Evolutionary conservation across 495 filamentous ascomycete genomes (phyloP), one percentile per base, ranked within the genome.

Genomic region (Annulohypoxylon nitens): DNA sequence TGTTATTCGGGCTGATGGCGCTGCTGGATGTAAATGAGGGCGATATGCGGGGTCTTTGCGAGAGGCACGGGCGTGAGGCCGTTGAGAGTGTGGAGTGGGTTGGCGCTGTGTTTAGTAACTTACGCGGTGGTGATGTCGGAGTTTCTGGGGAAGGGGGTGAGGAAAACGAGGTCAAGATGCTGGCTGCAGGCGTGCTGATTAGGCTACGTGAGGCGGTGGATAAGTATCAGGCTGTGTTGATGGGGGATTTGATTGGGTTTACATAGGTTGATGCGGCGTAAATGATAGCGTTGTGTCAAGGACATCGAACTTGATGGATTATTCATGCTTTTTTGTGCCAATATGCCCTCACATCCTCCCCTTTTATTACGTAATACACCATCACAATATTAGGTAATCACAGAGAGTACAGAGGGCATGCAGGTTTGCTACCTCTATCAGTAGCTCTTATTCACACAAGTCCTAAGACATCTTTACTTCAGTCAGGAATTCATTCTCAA

Each of bases 131-230:
- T 9, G 83, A 83, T 64, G 78, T 81, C 41, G 48, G 36, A 4
- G 57, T 81, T 50, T 36, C n/a, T 18, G 63, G 78, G 37, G 78
- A 85, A 18, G 83, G 75, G 2, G 81, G 84, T 18, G 87, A 88
- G 78, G 88, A 93, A 75, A 86, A 89, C 70, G 86, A 86, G 75
- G 84, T 89, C 14, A 87, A 88, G 78, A 88, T 88, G 83, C 70
- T 99, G 73, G 91, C 94, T 26, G 96, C 96, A 2, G 94, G 92
- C 0, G 89, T 97, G 48, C 81, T 98, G 81, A 88, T 97, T 20
- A 90, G 90, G 74, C 81, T 92, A 62, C 87, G 88, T 41, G 94
- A 97, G 81, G 88, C 92, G 36, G 89, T 95, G 47, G 92, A 97
- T 78, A 91, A 90, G 80, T 96, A 92, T 78, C 91, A 93, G 81